Evolutionary conservation across 2,329 filamentous ascomycete genomes (phyloP).

Genomic region (Hymenotorrendiella dingleyae): DNA sequence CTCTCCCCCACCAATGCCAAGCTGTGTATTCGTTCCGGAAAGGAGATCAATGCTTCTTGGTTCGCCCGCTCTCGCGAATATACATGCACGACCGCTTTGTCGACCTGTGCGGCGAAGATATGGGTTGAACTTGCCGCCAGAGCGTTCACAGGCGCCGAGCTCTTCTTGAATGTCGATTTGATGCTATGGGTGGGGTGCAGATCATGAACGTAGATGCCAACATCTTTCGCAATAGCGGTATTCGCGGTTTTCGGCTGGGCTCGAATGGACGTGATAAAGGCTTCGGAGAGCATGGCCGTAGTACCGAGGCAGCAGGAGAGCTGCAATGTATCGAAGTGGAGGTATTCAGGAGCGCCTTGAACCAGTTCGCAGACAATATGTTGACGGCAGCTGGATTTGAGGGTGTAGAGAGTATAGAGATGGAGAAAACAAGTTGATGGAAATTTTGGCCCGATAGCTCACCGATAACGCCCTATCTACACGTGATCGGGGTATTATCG

Average conservation of each 20-base stretch:
- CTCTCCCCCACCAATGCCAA: constrained; percentile 63
- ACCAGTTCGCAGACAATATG: neutral
- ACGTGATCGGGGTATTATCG: no score
- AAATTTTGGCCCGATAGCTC: no score
- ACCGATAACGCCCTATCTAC: no score
- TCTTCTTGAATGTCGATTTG: constrained; percentile 84
- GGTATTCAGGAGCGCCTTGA: neutral
- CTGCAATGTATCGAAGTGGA: neutral
- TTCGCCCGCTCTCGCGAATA: constrained; percentile 79
- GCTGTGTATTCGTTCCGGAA: constrained; percentile 79
- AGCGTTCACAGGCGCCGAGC: constrained; percentile 70
- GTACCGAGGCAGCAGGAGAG: neutral
- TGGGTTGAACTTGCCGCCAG: constrained; percentile 77
- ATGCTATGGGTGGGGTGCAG: constrained; percentile 72
- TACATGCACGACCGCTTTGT: constrained; percentile 89
- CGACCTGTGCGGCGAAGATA: constrained; percentile 84
- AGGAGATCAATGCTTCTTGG: constrained; percentile 83
- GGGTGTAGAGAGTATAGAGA: neutral
- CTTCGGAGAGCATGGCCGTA: constrained; percentile 49
- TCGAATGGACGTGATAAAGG: constrained; percentile 52
- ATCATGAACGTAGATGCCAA: constrained; percentile 81
- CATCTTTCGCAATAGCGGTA: constrained; percentile 65
- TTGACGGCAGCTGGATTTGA: neutral
- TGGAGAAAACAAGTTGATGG: neutral
- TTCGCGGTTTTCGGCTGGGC: constrained; percentile 55